Base-by-base conservation (phyloP, 345 rosid genomes). In the Eucalyptus cloeziana region DNA sequence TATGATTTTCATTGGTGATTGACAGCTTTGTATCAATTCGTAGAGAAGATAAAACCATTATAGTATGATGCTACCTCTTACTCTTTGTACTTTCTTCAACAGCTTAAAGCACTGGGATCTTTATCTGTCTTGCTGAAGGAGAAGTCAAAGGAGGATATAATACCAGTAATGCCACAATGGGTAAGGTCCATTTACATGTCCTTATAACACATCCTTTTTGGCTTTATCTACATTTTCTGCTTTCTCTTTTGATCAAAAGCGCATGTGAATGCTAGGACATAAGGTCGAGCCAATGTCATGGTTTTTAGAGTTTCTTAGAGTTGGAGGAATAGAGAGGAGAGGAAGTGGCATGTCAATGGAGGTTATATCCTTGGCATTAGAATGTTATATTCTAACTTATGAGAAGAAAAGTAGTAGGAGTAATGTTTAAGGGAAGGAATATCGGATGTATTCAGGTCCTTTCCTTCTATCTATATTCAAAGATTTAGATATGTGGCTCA, bases 81-180 rank as follows among this genome's bases (percentile, higher is more conserved):
- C 45, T 76, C 83, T 76, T 10, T 76, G 45, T 76, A 76, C 43
- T 85, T 90, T 85, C 22, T 79, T 90, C 88, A 60, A 93, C 98
- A 97, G 98, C 96, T 97, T 88, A 97, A 97, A 91, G 99, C 99
- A 88, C 92, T 97, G 89, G 88, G 95, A 90, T 91, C 97, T 90
- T 80, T 96, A 76, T 94, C 98, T 81, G 89, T 79, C 54, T 89
- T 95, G 88, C 88, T 97, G 89, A 96, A 96, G 94, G 93, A 94
- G 86, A 97, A 94, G 95, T 88, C 97, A 86, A 95, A 92, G 88
- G 97, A 95, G 93, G 98, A 95, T 56, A 40, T 96, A 87, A 89
- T 93, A 88, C 94, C 91, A 3, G 89, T 94, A 83, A 94, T 97
- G 90, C 98, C 99, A 44, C 99, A 97, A 92, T 97, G 99, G 99